phyloP scores from a whole-genome alignment of 306 rosid genomes.

The Acacia melanoxylon region DNA sequence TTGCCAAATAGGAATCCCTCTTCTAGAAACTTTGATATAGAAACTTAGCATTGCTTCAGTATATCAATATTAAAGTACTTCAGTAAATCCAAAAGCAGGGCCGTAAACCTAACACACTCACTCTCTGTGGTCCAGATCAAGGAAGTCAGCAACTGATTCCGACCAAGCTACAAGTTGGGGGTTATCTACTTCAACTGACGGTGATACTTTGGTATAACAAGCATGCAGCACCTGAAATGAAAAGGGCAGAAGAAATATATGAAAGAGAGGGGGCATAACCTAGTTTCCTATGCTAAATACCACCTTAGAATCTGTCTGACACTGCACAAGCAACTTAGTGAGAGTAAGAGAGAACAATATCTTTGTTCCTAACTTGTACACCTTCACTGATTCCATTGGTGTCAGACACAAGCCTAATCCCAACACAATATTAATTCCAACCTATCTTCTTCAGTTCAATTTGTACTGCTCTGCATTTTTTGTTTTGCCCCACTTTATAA shows the following conservation, averaged over 20 bases:
- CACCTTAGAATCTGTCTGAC: not conserved
- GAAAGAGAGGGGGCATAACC: not conserved
- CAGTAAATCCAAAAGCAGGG: constrained; percentile 5
- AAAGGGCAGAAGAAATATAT: not conserved
- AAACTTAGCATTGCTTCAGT: not conserved
- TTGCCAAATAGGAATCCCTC: not conserved
- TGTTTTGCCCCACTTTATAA: not conserved
- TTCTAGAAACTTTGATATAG: not conserved
- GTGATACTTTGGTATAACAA: constrained; percentile 75
- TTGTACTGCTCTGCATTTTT: not conserved
- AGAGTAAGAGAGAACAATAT: not conserved
- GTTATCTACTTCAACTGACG: constrained; percentile 68
- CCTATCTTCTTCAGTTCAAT: not conserved
- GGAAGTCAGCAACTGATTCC: constrained; percentile 63
- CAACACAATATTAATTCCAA: not conserved
- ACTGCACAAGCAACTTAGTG: not conserved
- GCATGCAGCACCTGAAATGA: constrained; percentile 81
- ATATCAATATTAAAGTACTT: not conserved
- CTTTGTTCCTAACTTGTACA: not conserved
- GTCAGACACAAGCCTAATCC: not conserved
- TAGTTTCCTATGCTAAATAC: not conserved
- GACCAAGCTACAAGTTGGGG: constrained; percentile 96
- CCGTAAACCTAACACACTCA: constrained; percentile 34
- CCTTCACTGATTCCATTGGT: not conserved
- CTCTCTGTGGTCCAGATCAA: constrained; percentile 86